Base-by-base conservation (phyloP, 2,329 filamentous ascomycete genomes). In the Orbilia quercus region DNA sequence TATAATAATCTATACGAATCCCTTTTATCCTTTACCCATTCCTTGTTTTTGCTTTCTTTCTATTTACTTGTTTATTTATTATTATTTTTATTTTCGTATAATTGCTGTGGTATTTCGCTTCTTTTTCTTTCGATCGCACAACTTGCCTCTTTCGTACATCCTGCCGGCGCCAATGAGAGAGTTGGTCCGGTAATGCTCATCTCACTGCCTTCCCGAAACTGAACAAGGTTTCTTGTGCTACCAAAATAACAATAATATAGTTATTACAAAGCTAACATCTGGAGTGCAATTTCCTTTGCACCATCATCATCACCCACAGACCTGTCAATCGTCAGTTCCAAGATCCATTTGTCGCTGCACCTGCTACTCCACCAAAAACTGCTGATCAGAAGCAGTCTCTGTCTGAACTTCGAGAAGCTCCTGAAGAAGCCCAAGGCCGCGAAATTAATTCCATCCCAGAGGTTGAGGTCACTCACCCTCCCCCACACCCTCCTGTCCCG, bases 221-320 rank as follows among this genome's bases (percentile, higher is more conserved):
- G 50, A 66, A 66, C 60, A 62, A 66, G 60, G 69, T 66, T 31
- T 73, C 69, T 53, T 73, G 69, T 73, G 53, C 69, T 58, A 73
- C 69, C 58, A 48, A 65, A 57, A 55, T 44, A 59, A 55, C 42
- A 38, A 57, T 57, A 55, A 7, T 50, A 53, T 63, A 45, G 36
- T 47, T 45, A 73, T 53, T 48, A 38, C 40, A 50, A 66, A 72
- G 69, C 69, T 73, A 66, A 73, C 60, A 47, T 40, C 54, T 62
- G 44, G 55, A 51, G 38, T 50, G 60, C 60, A 66, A 66, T 66
- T 66, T 66, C 69, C 69, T 38, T 51, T 58, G 60, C 53, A 40
- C 34, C 25, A 38, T 34, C 38, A 54, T 48, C 55, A 60, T 60
- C 40, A n/a, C n/a, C 60, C 25, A 55, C 48, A 73, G 69, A 50